Percentiles rank a stretch among this genome's conserved stretches.
Conservation (phyloP, 2,329 filamentous ascomycete species). For the Arthrocladium fulminans region DNA sequence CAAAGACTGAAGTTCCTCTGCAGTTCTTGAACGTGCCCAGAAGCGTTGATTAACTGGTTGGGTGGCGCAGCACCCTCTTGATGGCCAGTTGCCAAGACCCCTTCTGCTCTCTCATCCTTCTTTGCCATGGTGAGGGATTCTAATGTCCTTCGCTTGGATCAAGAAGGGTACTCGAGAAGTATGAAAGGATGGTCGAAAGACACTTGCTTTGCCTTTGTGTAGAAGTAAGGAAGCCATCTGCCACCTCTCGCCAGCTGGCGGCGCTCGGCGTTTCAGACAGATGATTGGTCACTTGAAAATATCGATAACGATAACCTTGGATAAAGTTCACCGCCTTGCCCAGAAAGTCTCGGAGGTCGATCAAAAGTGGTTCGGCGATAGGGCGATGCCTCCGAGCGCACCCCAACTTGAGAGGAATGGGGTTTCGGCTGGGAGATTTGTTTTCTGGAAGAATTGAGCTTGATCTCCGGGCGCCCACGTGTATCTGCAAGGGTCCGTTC, state of each 20-base stretch:
- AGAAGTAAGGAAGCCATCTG: background rate
- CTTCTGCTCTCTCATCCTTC: background rate
- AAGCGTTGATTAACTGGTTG: constrained; percentile 45
- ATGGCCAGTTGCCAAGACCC: constrained; percentile 14
- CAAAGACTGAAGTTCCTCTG: constrained; percentile 54
- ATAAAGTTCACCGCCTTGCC: no score
- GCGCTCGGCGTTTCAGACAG: background rate
- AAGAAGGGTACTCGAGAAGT: background rate
- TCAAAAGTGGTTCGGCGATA: no score
- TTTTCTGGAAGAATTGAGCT: no score
- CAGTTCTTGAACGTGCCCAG: constrained; percentile 55
- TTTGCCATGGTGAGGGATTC: background rate
- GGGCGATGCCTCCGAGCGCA: no score
- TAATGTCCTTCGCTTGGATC: background rate
- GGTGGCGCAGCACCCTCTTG: constrained; percentile 13
- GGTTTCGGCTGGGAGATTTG: no score
- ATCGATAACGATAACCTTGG: background rate
- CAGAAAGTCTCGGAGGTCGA: no score
- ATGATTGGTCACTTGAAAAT: background rate
- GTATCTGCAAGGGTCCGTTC: background rate
- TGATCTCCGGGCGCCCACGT: no score
- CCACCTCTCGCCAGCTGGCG: no score
- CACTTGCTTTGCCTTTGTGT: background rate
- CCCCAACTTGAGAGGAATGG: no score
- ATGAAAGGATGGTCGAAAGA: background rate